Base-by-base conservation (phyloP, 306 rosid species). In the Citrullus colocynthis region DNA sequence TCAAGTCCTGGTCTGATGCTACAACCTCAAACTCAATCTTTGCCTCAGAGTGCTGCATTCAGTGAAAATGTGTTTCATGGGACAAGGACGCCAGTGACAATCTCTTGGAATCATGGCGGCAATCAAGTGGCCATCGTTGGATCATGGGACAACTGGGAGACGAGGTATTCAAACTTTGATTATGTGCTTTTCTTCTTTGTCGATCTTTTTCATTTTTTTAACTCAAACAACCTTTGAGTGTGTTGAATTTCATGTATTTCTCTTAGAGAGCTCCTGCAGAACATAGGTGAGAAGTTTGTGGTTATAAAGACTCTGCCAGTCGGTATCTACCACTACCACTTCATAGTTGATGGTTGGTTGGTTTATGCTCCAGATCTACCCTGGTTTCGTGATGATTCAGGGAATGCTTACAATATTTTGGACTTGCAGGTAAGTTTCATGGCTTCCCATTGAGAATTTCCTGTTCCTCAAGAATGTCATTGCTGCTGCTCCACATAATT, bases 111-210 rank as follows among this genome's bases (percentile, higher is more conserved):
- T 64, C 90, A 87, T 81, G 84, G 83, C 76, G 98, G 90, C 61
- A 81, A 66, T 7, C 85, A 74, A 82, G 94, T 92, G 61, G 84
- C 88, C 74, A 41, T 96, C 51, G 82, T 77, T 32, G 99, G 99
- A 73, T 91, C 99, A 59, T 96, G 99, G 99, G 90, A 91, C 88
- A 84, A 87, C 80, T 93, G 99, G 96, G 61, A 81, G 54, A 81
- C 83, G 64, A 78, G 76, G 95, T 90, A 88, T 76, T 58, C 12
- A 3, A 24, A 36, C 80, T 67, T 51, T 45, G 63, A 62, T 41
- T 37, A 73, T 41, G 28, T 32, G 63, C 13, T 30, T 64, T 37
- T 61, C 10, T 59, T 48, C 17, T 75, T 37, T 21, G 6, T 49
- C 7, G 15, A 36, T 76, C 79, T 13, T 51, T 57, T 20, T 61